Conservation (phyloP, 148 eudicot genomes). For the Rhododendron ferrugineum region DNA sequence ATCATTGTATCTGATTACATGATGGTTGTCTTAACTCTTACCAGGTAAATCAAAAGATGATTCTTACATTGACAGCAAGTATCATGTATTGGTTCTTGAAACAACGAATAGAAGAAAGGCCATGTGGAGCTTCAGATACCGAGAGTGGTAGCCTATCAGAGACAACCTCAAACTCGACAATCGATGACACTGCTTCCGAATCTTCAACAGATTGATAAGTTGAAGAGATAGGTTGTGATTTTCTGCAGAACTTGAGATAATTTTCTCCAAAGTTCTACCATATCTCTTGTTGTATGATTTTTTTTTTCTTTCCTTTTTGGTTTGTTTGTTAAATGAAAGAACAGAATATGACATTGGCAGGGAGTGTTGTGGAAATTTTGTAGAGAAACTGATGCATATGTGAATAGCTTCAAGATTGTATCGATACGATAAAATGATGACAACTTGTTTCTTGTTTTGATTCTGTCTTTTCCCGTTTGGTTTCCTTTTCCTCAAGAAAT, state of each 20-base stretch:
- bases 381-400: constrained; percentile 11
- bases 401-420: constrained; percentile 13
- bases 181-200: constrained; percentile 80
- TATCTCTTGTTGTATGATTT: background rate
- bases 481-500: background rate
- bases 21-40: constrained; percentile 10
- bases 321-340: background rate
- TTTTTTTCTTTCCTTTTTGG: background rate
- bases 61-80: constrained; percentile 89
- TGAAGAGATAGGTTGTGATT: constrained; percentile 13
- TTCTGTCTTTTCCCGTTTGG: background rate
- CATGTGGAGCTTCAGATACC: constrained; percentile 68
- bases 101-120: constrained; percentile 67
- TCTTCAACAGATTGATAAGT: constrained; percentile 56
- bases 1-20: background rate
- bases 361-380: constrained; percentile 5
- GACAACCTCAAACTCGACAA: constrained; percentile 68
- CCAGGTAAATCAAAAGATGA: constrained; percentile 98
- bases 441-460: background rate
- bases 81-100: constrained; percentile 95
- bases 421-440: constrained; percentile 8
- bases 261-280: background rate
- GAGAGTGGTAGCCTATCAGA: constrained; percentile 83
- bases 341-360: background rate
- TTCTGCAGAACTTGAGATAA: background rate